phyloP scores from a whole-genome alignment of 306 rosid genomes.

The Senna tora region DNA sequence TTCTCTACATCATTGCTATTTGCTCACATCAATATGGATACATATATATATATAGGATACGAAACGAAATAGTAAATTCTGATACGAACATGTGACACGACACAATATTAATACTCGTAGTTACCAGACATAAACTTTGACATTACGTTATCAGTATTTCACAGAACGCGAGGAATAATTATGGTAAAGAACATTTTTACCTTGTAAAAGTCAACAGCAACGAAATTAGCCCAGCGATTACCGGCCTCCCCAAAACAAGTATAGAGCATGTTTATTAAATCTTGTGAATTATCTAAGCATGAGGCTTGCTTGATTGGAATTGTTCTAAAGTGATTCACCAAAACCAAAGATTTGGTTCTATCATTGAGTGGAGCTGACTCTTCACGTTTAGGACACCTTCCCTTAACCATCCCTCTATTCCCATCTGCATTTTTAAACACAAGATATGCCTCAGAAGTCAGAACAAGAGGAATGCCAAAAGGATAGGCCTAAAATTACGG shows the following conservation, averaged over 20 bases:
- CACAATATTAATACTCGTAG: no score
- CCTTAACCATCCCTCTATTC: constrained; percentile 41
- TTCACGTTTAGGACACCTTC: constrained; percentile 38
- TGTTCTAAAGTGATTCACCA: constrained; percentile 44
- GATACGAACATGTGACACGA: no score
- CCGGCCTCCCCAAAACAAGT: constrained; percentile 39
- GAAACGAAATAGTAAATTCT: no score
- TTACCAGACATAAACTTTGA: no score
- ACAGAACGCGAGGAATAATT: neutral
- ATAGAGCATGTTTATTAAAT: constrained; percentile 40
- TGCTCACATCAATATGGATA: no score
- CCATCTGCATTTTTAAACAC: constrained; percentile 43
- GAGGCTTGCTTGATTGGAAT: constrained; percentile 33
- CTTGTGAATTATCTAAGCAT: constrained; percentile 43
- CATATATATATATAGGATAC: no score
- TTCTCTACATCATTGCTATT: constrained; percentile 38
- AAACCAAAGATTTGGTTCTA: constrained; percentile 46
- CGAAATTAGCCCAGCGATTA: constrained; percentile 52
- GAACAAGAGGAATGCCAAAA: no score
- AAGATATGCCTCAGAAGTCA: neutral
- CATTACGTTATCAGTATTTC: no score
- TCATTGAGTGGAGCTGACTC: constrained; percentile 43
- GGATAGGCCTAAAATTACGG: no score
- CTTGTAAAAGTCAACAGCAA: constrained; percentile 56
- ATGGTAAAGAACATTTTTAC: constrained; percentile 12